phyloP scores from a whole-genome alignment of 495 filamentous ascomycete genomes.

The Pyrenopolyporus hunteri region DNA sequence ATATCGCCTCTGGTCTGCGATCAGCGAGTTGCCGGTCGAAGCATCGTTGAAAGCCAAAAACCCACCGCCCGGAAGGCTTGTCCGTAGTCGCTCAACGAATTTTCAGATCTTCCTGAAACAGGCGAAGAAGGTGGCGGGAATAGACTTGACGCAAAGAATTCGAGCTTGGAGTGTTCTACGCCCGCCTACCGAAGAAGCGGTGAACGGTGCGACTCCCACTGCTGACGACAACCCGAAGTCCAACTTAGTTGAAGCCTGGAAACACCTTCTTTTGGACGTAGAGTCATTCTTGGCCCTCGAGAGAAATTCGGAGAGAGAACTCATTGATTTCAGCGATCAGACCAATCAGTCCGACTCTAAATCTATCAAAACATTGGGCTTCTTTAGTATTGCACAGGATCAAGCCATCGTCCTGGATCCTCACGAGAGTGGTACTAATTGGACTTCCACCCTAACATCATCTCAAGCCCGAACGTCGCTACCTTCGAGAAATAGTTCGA shows the following conservation, averaged over 20 bases:
- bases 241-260: constrained; percentile 52
- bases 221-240: constrained; percentile 37
- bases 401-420: constrained; percentile 47
- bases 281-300: constrained; percentile 71
- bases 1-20: constrained; percentile 71
- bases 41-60: constrained; percentile 63
- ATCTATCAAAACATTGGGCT: constrained; percentile 33
- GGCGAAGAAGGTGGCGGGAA: constrained; percentile 67
- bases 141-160: constrained; percentile 73
- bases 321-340: constrained; percentile 71
- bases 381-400: constrained; percentile 42
- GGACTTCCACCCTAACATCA: constrained; percentile 36
- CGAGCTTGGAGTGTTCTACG: constrained; percentile 75
- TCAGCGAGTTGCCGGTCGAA: constrained; percentile 59
- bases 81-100: constrained; percentile 69
- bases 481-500: constrained; percentile 40
- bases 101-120: constrained; percentile 76
- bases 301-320: constrained; percentile 70
- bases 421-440: constrained; percentile 39
- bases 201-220: constrained; percentile 12
- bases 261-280: constrained; percentile 74
- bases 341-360: constrained; percentile 79
- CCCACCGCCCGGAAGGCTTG: constrained; percentile 62
- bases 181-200: constrained; percentile 16
- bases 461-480: constrained; percentile 20